Conservation (phyloP, 2,329 filamentous ascomycete species). For the Diaporthe ampelina region DNA sequence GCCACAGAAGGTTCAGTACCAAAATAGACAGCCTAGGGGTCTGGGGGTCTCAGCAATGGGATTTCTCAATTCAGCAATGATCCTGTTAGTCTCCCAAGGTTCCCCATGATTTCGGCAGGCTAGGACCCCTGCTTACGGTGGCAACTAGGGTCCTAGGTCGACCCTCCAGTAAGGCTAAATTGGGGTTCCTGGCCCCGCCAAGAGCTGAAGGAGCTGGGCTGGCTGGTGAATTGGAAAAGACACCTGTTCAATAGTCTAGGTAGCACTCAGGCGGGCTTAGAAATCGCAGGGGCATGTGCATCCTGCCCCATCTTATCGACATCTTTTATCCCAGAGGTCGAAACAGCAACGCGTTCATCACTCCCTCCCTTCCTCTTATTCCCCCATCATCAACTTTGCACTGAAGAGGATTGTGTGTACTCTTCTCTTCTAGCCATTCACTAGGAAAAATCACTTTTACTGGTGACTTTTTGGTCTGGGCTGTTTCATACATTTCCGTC, state of each 20-base stretch:
- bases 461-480: slow-evolving; percentile 9
- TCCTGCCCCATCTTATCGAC: slow-evolving; percentile 30
- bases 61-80: slow-evolving; percentile 20
- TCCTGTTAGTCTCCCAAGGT: slow-evolving; percentile 13
- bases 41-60: neutral
- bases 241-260: slow-evolving; percentile 34
- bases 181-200: slow-evolving; percentile 25
- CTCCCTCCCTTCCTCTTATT: slow-evolving; percentile 10
- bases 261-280: slow-evolving; percentile 18
- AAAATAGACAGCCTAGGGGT: neutral
- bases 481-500: slow-evolving; percentile 5
- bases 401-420: slow-evolving; percentile 22
- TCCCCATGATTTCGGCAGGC: slow-evolving; percentile 12
- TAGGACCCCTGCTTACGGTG: slow-evolving; percentile 24
- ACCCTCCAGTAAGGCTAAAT: slow-evolving; percentile 34
- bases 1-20: neutral
- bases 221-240: slow-evolving; percentile 33
- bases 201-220: slow-evolving; percentile 20
- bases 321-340: slow-evolving; percentile 21
- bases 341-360: neutral
- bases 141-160: slow-evolving; percentile 27
- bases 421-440: slow-evolving; percentile 38
- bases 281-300: slow-evolving; percentile 28
- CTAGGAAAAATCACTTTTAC: slow-evolving; percentile 29
- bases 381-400: slow-evolving; percentile 22